phyloP scores from a whole-genome alignment of 495 filamentous ascomycete species.

The Sporormia fimetaria region DNA sequence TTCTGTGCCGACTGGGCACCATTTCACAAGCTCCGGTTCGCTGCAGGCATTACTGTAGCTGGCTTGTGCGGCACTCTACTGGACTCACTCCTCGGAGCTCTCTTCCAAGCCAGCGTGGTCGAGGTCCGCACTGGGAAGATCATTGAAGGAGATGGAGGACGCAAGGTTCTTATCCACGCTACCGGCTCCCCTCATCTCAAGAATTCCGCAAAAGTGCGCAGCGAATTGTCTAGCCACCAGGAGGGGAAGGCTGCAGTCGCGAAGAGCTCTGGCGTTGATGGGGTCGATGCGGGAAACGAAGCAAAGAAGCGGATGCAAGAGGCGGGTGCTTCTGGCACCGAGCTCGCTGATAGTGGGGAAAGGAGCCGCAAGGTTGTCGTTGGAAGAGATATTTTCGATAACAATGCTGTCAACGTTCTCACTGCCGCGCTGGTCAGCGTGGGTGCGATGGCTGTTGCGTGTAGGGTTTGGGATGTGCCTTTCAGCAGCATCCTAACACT shows the following conservation, averaged over 20 bases:
- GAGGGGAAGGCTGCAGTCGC: constrained; percentile 15
- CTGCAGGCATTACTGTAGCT: constrained; percentile 49
- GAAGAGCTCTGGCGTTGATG: constrained; percentile 15
- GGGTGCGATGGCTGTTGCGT: constrained; percentile 52
- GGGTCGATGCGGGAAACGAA: constrained; percentile 1
- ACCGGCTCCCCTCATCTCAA: constrained; percentile 18
- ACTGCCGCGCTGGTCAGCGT: constrained; percentile 79
- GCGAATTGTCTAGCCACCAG: constrained; percentile 5
- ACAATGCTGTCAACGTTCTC: constrained; percentile 84
- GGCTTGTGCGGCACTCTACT: constrained; percentile 69
- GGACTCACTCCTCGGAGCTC: constrained; percentile 75
- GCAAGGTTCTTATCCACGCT: constrained; percentile 45
- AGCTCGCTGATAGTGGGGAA: constrained; percentile 31
- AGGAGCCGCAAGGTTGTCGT: constrained; percentile 61
- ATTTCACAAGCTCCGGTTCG: constrained; percentile 13
- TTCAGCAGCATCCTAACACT: constrained; percentile 15
- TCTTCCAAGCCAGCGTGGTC: constrained; percentile 77
- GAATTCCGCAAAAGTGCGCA: constrained; percentile 14
- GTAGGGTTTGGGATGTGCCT: constrained; percentile 20
- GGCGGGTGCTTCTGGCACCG: constrained; percentile 27
- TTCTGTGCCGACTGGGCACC: constrained; percentile 42
- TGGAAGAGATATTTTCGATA: constrained; percentile 71
- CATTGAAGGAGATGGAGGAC: constrained; percentile 75
- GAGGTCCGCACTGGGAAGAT: constrained; percentile 75
- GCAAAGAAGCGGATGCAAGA: constrained; percentile 24